Evolutionary conservation across 371 early-diverging fungal genomes (phyloP).

Genomic region (Mucor velutinosus): DNA sequence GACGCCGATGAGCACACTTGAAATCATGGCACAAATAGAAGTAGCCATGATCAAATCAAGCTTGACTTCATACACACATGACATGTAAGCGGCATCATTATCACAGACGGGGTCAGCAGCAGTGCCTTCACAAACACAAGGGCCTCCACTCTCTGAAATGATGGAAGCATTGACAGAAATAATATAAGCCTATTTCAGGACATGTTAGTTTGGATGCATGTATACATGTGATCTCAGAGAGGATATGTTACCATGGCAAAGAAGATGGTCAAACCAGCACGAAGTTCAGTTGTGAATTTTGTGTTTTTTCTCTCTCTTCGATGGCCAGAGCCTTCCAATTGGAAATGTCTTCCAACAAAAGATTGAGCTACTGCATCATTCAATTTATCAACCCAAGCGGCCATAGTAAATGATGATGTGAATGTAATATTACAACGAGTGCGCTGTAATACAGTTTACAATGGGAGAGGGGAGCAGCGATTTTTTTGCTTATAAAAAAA

Average conservation of each 20-base stretch:
- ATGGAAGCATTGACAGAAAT: constrained; percentile 73
- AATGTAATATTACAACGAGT: not conserved
- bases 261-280: constrained; percentile 63
- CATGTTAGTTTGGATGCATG: too few species aligned
- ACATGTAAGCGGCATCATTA: constrained; percentile 54
- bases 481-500: not conserved
- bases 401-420: not conserved
- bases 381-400: constrained; percentile 39
- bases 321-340: constrained; percentile 65
- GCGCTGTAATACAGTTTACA: not conserved
- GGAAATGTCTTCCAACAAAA: constrained; percentile 61
- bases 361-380: constrained; percentile 61
- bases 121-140: constrained; percentile 65
- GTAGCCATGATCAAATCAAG: constrained; percentile 76
- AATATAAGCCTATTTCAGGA: constrained; percentile 29
- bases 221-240: too few species aligned
- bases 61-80: constrained; percentile 64
- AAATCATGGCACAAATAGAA: constrained; percentile 66
- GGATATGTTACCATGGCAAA: constrained; percentile 48
- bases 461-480: not conserved
- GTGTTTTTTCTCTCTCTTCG: constrained; percentile 57
- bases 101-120: constrained; percentile 49
- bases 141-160: constrained; percentile 75
- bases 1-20: constrained; percentile 68
- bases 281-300: constrained; percentile 66